Evolutionary conservation across 257 asterid genomes (phyloP).

Genomic region (Coffea eugenioides): DNA sequence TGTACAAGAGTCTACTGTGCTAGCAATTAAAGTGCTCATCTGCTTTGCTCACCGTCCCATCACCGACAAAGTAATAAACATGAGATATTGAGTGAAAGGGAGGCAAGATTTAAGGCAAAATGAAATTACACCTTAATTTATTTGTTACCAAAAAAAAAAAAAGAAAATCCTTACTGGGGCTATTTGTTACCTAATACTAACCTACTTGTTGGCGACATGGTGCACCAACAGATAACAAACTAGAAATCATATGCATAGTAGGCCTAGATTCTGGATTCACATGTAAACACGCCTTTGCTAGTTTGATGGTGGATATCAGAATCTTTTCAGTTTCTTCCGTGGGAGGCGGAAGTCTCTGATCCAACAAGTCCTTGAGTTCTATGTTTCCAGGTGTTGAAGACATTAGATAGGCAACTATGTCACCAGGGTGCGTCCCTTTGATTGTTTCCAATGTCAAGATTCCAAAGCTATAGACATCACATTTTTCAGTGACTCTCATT

Average conservation of each 20-base stretch:
- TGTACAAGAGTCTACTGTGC: too few species aligned
- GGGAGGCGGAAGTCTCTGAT: constrained; percentile 14
- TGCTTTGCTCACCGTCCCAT: too few species aligned
- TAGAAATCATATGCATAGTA: constrained; percentile 33
- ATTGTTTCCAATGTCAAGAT: constrained; percentile 38
- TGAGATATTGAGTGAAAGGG: too few species aligned
- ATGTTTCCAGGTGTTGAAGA: background rate
- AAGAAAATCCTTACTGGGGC: too few species aligned
- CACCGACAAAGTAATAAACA: too few species aligned
- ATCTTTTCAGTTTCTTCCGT: constrained; percentile 9
- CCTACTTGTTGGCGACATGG: background rate
- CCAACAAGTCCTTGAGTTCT: constrained; percentile 18
- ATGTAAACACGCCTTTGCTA: constrained; percentile 32
- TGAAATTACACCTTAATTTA: too few species aligned
- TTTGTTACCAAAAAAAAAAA: too few species aligned
- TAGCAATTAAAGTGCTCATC: too few species aligned
- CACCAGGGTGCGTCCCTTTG: constrained; percentile 36
- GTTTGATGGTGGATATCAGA: constrained; percentile 11
- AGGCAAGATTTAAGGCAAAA: too few species aligned
- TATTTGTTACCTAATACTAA: too few species aligned
- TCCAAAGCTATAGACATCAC: constrained; percentile 48
- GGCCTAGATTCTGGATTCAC: constrained; percentile 34
- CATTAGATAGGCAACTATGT: constrained; percentile 12
- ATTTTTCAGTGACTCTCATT: constrained; percentile 25
- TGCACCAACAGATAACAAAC: constrained; percentile 12